Conservation (phyloP, 768 basidiomycete genomes). For the Rhodotorula diobovata region DNA sequence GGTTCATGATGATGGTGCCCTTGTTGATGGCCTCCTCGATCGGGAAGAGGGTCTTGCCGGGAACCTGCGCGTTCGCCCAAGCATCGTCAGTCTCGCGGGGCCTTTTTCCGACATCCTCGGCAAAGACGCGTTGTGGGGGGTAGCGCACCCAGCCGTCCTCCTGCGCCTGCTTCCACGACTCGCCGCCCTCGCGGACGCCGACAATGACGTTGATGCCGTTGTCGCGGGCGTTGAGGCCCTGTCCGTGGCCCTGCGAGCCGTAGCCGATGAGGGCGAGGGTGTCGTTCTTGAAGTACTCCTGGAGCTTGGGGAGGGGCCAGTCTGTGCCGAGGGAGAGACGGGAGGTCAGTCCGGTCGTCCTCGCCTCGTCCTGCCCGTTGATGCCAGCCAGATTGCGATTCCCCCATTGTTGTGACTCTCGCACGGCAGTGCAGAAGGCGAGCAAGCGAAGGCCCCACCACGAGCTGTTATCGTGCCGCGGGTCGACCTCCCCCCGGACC, state of each 20-base stretch:
- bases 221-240: constrained; percentile 97
- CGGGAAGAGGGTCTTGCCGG: constrained; percentile 94
- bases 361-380: not conserved
- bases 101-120: no score
- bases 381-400: no score
- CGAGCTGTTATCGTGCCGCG: no score
- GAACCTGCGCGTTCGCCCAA: constrained; percentile 56
- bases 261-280: constrained; percentile 98
- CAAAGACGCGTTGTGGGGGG: not conserved
- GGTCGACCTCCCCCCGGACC: no score
- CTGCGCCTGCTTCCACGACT: constrained; percentile 90
- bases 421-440: no score
- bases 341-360: not conserved
- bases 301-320: constrained; percentile 96
- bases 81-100: not conserved
- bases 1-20: constrained; percentile 99
- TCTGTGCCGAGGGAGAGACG: constrained; percentile 61
- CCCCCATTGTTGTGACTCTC: no score
- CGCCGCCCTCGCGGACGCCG: constrained; percentile 93
- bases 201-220: constrained; percentile 97
- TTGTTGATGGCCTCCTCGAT: constrained; percentile 94
- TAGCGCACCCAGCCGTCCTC: constrained; percentile 89
- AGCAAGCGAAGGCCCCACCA: no score
- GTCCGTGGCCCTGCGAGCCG: constrained; percentile 89
- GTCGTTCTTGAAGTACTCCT: constrained; percentile 99